Evolutionary conservation across 441 rosid genomes (phyloP), one percentile per base, ranked within the genome.

Genomic region (Sinapis alba): DNA sequence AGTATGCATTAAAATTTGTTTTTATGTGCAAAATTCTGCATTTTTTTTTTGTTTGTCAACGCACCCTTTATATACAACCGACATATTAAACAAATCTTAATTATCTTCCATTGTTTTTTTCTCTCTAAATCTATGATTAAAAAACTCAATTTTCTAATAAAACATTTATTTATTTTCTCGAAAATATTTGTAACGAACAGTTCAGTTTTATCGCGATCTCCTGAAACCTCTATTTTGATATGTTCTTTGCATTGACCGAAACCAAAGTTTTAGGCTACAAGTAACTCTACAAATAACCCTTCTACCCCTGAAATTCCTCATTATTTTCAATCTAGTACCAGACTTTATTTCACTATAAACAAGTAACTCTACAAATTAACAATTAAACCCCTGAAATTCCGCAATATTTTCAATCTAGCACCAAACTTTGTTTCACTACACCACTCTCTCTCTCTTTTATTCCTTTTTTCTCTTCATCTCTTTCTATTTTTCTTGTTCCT

Each of bases 211-310:
- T 8, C 69, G 65, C 53, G 63, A 71, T 65, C 80, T 28, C 72
- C 72, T 77, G 70, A 69, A 68, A 67, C 59, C 59, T 60, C 73
- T 71, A 65, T 47, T 69, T 72, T 45, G 69, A 67, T 78, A 65
- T 19, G 10, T 72, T 72, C 64, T 77, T 69, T 19, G 56, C 62
- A 79, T 78, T 88, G 86, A 86, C 88, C 93, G 58, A 62, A 72
- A 72, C 79, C 7, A 61, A 51, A 69, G 23, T 34, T 66, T 16
- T 45, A 7, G 41, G 53, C 12, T 12, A 43, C 27, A 16, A 7
- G 47, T 34, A 64, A 16, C 15, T 41, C 1, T 0, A 1, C 0
- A 2, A 62, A 24, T 62, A 13, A 5, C 71, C 0, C 0, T 1
- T 3, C 0, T 27, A 67, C 62, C 78, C 81, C 18, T 73, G 0